These are phyloP conservation scores for Straminergon stramineum DNA, from an alignment of 225 moss, liverwort and hornwort species.

Conservation along the genomic window DNA sequence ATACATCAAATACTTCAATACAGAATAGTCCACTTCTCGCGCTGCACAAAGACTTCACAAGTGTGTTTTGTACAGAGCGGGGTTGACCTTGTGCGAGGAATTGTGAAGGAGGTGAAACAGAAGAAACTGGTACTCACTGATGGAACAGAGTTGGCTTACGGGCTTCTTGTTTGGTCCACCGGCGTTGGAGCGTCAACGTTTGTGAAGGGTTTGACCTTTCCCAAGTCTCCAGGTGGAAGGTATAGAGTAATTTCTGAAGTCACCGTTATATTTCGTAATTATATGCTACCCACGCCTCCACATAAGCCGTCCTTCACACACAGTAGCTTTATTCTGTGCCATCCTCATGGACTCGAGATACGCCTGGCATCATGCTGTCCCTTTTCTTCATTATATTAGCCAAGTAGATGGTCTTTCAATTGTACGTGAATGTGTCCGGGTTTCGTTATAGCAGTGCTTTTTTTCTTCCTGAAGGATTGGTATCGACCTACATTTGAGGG, in stretches of 20 bases:
- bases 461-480: slow-evolving; percentile 37
- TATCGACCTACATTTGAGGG: slow-evolving; percentile 55
- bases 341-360: not conserved
- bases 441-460: not conserved
- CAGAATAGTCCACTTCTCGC: not conserved
- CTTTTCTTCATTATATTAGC: not conserved
- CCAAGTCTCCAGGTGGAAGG: slow-evolving; percentile 61
- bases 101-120: slow-evolving; percentile 57
- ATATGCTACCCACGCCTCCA: not conserved
- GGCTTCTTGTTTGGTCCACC: slow-evolving; percentile 86
- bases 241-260: slow-evolving; percentile 1
- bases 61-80: slow-evolving; percentile 33
- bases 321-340: not conserved
- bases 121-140: slow-evolving; percentile 51
- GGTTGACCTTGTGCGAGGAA: slow-evolving; percentile 60
- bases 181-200: slow-evolving; percentile 78
- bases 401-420: not conserved
- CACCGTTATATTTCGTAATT: not conserved
- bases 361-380: not conserved
- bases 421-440: not conserved
- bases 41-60: not conserved
- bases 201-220: slow-evolving; percentile 44
- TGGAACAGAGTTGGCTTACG: slow-evolving; percentile 55
- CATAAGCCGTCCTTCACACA: not conserved
- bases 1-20: not conserved